Evolutionary conservation across 208 protist genomes (phyloP), one percentile per base, ranked within the genome.

Genomic region (Naegleria fowleri): DNA sequence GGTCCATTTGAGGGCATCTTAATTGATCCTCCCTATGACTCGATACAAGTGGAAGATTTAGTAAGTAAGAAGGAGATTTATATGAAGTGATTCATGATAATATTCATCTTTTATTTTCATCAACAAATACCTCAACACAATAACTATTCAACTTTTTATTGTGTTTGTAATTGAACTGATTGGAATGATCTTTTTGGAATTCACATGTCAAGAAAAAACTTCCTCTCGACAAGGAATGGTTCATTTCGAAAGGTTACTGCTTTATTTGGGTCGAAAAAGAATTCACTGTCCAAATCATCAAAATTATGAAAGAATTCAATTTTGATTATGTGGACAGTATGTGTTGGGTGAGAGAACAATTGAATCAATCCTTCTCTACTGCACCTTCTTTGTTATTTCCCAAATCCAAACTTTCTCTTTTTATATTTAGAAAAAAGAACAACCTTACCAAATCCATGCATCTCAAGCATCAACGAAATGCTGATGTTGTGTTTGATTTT

Each of bases 281-380:
- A 86, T 48, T 38, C 41, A 86, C 40, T 33, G 39, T 48, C 6
- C 16, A 48, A 33, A 38, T 86, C 0, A 19, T 86, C 29, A 86
- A 48, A 51, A 39, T 86, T 6, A 86, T 86, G 83, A 86, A 48
- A 39, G 83, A 43, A 39, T 48, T 48, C 29, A 16, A 86, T 5
- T 86, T 86, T 86, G 83, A 86, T 19, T 86, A 48, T 48, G 40
- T 86, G 5, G 83, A 86, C n/a, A 86, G 40, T 86, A 43, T 86
- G 25, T 48, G 36, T 86, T 86, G 83, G 83, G 38, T 86, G 0
- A 43, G 41, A 9, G 83, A 86, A 48, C 16, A 9, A 22, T 19
- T 86, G 7, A 9, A 86, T 48, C 83, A 86, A 39, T n/a, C 11
- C 15, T 86, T n/a, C 38, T 48, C 83, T 6, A 79, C 16, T 29